phyloP scores from a whole-genome alignment of 164 flowering plant genomes.

The Paratinospora sagittata region DNA sequence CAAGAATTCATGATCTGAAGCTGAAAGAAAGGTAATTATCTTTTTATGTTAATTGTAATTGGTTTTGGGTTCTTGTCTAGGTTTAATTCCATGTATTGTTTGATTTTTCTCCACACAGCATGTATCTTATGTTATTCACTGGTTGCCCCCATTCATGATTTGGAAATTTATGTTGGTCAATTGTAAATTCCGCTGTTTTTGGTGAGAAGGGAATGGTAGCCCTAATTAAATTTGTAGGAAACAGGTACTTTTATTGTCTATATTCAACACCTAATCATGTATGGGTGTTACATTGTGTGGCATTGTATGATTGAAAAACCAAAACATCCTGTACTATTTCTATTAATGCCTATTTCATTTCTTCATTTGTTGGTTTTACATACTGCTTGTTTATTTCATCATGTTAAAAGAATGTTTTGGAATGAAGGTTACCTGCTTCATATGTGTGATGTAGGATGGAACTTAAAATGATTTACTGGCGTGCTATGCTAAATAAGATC shows the following conservation, averaged over 20 bases:
- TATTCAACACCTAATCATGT: neutral
- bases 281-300: neutral
- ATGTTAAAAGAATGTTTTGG: constrained; percentile 1
- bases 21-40: constrained; percentile 85
- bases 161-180: neutral
- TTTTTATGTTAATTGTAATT: neutral
- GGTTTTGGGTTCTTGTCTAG: neutral
- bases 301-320: neutral
- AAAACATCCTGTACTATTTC: neutral
- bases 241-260: neutral
- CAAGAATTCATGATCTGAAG: constrained; percentile 84
- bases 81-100: neutral
- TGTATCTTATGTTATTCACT: neutral
- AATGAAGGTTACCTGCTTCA: constrained; percentile 31
- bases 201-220: neutral
- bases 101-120: too few species aligned
- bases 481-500: constrained; percentile 42
- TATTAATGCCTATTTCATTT: neutral
- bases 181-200: neutral
- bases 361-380: neutral
- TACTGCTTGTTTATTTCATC: neutral
- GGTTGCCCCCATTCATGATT: constrained; percentile 1
- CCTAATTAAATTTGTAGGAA: neutral
- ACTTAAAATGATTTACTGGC: constrained; percentile 42
- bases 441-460: constrained; percentile 48